These are phyloP conservation scores for Copromyces sp. DNA, from an alignment of 495 filamentous ascomycete species.

Conservation along the genomic window DNA sequence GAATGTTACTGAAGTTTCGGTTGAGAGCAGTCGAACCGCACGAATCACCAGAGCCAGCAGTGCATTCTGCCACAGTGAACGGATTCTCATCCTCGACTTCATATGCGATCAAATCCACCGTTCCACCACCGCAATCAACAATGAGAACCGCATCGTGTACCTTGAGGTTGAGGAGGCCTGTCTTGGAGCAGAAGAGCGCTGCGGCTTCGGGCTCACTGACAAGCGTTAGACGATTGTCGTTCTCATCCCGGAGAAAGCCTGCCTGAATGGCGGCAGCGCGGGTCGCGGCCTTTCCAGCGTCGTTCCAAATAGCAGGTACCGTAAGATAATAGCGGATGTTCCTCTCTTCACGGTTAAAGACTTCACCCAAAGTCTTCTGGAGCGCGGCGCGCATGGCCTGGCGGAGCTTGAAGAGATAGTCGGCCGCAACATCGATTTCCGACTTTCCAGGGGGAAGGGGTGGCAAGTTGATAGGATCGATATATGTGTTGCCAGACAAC, in stretches of 20 bases:
- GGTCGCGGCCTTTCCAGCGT: constrained; percentile 64
- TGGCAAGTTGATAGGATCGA: constrained; percentile 68
- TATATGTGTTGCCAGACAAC: constrained; percentile 69
- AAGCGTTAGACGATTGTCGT: constrained; percentile 62
- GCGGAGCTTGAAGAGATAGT: constrained; percentile 67
- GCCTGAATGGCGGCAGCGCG: constrained; percentile 64
- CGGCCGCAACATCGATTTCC: constrained; percentile 66
- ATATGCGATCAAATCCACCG: constrained; percentile 67
- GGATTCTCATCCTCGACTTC: constrained; percentile 68
- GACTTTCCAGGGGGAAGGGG: constrained; percentile 67
- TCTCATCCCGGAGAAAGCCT: constrained; percentile 63
- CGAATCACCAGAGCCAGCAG: constrained; percentile 63
- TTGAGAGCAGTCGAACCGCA: constrained; percentile 66
- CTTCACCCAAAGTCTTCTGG: constrained; percentile 67
- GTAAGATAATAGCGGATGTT: constrained; percentile 67
- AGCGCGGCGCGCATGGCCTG: constrained; percentile 63
- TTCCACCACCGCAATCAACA: constrained; percentile 67
- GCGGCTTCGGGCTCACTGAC: constrained; percentile 66
- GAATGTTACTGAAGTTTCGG: constrained; percentile 66
- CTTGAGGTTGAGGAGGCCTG: constrained; percentile 62
- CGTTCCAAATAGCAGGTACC: constrained; percentile 69
- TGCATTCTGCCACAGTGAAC: constrained; percentile 65
- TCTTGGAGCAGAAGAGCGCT: constrained; percentile 65
- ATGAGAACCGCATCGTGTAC: constrained; percentile 64
- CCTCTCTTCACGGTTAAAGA: constrained; percentile 65